Evolutionary conservation across 2,329 filamentous ascomycete species (phyloP), one percentile per base, ranked within the genome.

Genomic region (Aspergillus versicolor): DNA sequence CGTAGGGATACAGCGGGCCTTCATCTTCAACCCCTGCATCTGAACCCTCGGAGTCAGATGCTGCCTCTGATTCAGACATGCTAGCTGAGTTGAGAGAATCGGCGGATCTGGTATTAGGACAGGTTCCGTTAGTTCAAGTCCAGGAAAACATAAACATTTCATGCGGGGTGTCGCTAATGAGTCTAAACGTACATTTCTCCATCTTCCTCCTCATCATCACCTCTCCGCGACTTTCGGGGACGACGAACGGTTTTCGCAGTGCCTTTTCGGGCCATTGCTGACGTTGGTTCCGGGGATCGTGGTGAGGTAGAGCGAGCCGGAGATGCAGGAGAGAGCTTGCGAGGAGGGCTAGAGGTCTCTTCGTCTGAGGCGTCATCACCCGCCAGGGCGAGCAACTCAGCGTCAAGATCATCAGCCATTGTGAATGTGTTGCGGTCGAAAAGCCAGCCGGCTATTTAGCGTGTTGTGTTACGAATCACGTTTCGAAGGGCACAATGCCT

Each of bases 381-480:
- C 54, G 92, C 94, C 63, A 97, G 87, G 70, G 91, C 92, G 63
- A 97, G 88, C 64, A 97, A 87, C 79, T 97, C 93, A 67, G 93
- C 92, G 72, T 97, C 93, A 65, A 97, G 84, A 71, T 93, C 73
- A 57, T 74, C 90, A 56, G 90, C 89, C 92, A 96, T 96, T 68
- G 63, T 82, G 63, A 69, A 65, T 66, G 43, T 15, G 30, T 40
- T 49, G 30, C 57, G 56, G 32, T 42, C 41, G 37, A n/a, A 41
- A 21, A 22, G 21, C 47, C 34, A 55, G 59, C 58, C 47, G 59
- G 53, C 53, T 57, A 45, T 19, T 34, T 30, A 30, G 27, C 27
- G 27, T 30, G 9, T 30, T 46, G 22, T 55, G 34, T 49, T 46
- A 49, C 41, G 44, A 19, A 44, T 52, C 38, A n/a, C 9, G 34